Conservation (phyloP, 768 basidiomycete genomes). For the Rhodocollybia butyracea region DNA sequence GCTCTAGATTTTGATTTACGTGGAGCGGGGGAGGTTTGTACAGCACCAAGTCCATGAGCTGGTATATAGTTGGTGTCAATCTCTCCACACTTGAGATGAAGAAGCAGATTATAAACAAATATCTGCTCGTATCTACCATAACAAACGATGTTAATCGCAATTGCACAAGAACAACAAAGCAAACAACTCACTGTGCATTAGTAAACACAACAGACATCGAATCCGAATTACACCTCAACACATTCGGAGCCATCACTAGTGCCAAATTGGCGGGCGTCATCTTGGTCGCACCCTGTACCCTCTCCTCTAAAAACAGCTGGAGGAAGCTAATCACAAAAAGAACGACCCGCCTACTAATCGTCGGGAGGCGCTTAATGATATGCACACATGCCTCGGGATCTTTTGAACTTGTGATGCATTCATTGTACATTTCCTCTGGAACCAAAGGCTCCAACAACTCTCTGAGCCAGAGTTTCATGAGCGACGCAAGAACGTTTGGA, state of each 20-base stretch:
- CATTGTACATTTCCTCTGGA: slow-evolving; percentile 89
- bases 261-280: slow-evolving; percentile 91
- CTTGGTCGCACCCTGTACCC: slow-evolving; percentile 70
- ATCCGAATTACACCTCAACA: slow-evolving; percentile 82
- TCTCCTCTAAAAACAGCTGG: slow-evolving; percentile 82
- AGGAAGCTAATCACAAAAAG: slow-evolving; percentile 89
- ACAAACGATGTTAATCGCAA: slow-evolving; percentile 5
- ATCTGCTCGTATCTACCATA: slow-evolving; percentile 74
- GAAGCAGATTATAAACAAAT: slow-evolving; percentile 81
- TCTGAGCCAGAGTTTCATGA: slow-evolving; percentile 91
- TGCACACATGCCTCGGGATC: slow-evolving; percentile 68
- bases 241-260: slow-evolving; percentile 89
- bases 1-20: slow-evolving; percentile 56
- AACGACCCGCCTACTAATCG: slow-evolving; percentile 82
- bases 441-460: slow-evolving; percentile 92
- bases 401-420: slow-evolving; percentile 69
- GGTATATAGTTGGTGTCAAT: slow-evolving; percentile 80
- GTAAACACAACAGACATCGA: slow-evolving; percentile 89
- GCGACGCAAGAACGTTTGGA: slow-evolving; percentile 83
- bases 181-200: slow-evolving; percentile 78
- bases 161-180: background rate
- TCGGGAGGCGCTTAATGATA: slow-evolving; percentile 76
- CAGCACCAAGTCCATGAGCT: slow-evolving; percentile 75
- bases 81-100: slow-evolving; percentile 72
- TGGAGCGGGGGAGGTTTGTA: slow-evolving; percentile 40